These are phyloP conservation scores for Saxispiralis lemnorum DNA, from an alignment of 495 filamentous ascomycete species.

Conservation along the genomic window DNA sequence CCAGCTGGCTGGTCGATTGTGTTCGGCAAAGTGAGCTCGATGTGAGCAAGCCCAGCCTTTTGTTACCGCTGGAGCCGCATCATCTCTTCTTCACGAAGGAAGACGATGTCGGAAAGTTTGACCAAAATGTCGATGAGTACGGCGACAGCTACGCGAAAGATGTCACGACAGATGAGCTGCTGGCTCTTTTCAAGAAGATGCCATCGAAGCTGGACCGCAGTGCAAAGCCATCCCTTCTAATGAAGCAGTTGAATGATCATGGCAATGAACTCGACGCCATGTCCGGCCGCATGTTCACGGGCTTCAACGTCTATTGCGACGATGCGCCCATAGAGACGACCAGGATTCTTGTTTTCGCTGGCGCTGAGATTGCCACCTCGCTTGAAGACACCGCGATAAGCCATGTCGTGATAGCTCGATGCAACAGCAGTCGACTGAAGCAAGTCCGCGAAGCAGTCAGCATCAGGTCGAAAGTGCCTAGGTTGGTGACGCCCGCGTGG, in stretches of 20 bases:
- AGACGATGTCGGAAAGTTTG: slow-evolving; percentile 28
- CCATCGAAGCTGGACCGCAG: slow-evolving; percentile 20
- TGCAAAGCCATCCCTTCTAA: slow-evolving; percentile 14
- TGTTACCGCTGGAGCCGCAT: slow-evolving; percentile 53
- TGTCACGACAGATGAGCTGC: slow-evolving; percentile 46
- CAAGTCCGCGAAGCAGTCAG: slow-evolving; percentile 26
- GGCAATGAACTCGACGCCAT: slow-evolving; percentile 34
- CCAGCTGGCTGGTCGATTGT: slow-evolving; percentile 75
- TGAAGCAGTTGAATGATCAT: slow-evolving; percentile 38
- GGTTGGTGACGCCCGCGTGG: slow-evolving; percentile 58
- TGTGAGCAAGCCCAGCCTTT: slow-evolving; percentile 33
- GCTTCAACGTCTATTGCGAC: slow-evolving; percentile 40
- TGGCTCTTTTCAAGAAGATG: slow-evolving; percentile 34
- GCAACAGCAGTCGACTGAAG: slow-evolving; percentile 23
- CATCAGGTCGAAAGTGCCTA: slow-evolving; percentile 36
- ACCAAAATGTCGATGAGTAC: slow-evolving; percentile 49
- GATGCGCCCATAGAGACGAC: slow-evolving; percentile 10
- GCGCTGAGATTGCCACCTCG: slow-evolving; percentile 34
- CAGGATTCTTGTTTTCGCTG: slow-evolving; percentile 46
- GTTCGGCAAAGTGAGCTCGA: slow-evolving; percentile 49
- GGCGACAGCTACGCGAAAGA: slow-evolving; percentile 74
- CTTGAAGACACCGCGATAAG: slow-evolving; percentile 37
- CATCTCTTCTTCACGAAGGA: slow-evolving; percentile 40
- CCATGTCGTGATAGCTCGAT: slow-evolving; percentile 40
- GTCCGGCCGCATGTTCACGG: slow-evolving; percentile 50